These are phyloP conservation scores for Talaromyces sp. DNA, from an alignment of 2,329 filamentous ascomycete genomes.

Conservation along the genomic window DNA sequence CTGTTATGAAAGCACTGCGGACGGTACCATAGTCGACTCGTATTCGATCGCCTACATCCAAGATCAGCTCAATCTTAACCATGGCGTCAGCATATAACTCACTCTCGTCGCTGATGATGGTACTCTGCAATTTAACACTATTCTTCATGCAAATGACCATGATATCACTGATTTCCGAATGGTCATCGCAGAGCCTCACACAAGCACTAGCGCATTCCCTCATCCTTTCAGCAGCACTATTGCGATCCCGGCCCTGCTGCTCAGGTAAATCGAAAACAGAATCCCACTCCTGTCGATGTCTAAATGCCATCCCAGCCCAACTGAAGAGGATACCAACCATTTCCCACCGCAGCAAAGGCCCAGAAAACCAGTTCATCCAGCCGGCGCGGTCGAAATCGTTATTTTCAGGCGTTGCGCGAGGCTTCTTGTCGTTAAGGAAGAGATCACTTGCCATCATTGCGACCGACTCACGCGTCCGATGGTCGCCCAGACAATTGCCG, in stretches of 20 bases:
- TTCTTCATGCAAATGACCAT: constrained; percentile 11
- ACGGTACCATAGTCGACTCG: background rate
- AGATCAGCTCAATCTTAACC: background rate
- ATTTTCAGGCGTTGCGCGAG: background rate
- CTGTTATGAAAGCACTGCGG: constrained; percentile 1
- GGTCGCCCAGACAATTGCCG: background rate
- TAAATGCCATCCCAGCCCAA: constrained; percentile 16
- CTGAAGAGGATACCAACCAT: constrained; percentile 23
- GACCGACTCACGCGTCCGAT: background rate
- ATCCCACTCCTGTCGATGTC: background rate
- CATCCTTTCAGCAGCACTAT: constrained; percentile 20
- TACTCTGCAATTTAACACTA: background rate
- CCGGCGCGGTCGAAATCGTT: background rate
- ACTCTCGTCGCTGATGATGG: background rate
- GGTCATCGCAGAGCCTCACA: constrained; percentile 16
- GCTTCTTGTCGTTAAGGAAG: background rate
- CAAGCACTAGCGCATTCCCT: constrained; percentile 20
- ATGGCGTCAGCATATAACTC: background rate
- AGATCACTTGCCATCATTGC: background rate
- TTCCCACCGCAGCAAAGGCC: constrained; percentile 21
- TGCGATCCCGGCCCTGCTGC: constrained; percentile 6
- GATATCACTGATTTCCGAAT: constrained; percentile 6
- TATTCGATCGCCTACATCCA: background rate
- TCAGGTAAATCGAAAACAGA: background rate
- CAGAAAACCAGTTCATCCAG: constrained; percentile 7